A percentile compares a stretch with the other conserved stretches of the same genome.
These are phyloP conservation scores for Rhodotorula sp. DNA, from an alignment of 1,284 basidiomycete genomes.

Conservation along the genomic window DNA sequence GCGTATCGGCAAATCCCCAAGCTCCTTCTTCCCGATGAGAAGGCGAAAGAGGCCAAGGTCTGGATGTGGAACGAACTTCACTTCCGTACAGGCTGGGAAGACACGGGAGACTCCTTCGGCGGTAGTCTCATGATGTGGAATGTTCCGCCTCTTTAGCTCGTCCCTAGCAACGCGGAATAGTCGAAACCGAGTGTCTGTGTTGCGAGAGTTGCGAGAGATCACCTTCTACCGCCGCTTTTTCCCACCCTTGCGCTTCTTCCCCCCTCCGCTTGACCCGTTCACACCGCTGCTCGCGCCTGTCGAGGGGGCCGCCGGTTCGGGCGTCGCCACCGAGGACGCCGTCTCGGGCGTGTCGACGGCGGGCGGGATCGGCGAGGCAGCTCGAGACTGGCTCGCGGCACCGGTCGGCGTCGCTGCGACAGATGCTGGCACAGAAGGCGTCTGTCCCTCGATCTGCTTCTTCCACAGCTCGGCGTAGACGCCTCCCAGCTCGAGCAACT, in stretches of 20 bases:
- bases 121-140: too few relatives aligned
- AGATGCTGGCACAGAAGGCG: not conserved
- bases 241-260: not conserved
- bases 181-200: too few relatives aligned
- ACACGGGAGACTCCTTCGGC: too few relatives aligned
- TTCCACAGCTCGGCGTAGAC: slow-evolving; percentile 40
- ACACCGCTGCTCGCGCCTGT: not conserved
- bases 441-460: slow-evolving; percentile 39
- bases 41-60: too few relatives aligned
- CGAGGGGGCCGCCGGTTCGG: not conserved
- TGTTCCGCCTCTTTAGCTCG: too few relatives aligned
- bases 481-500: slow-evolving; percentile 29
- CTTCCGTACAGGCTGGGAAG: too few relatives aligned
- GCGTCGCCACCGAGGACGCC: not conserved
- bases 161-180: too few relatives aligned
- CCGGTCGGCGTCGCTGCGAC: not conserved
- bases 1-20: too few relatives aligned
- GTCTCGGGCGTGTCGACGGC: not conserved
- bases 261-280: not conserved
- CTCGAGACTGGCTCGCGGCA: not conserved
- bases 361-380: not conserved
- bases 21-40: too few relatives aligned
- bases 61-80: too few relatives aligned
- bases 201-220: too few relatives aligned
- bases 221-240: not conserved